phyloP scores from a whole-genome alignment of 306 rosid genomes.

The Spatholobus suberectus region DNA sequence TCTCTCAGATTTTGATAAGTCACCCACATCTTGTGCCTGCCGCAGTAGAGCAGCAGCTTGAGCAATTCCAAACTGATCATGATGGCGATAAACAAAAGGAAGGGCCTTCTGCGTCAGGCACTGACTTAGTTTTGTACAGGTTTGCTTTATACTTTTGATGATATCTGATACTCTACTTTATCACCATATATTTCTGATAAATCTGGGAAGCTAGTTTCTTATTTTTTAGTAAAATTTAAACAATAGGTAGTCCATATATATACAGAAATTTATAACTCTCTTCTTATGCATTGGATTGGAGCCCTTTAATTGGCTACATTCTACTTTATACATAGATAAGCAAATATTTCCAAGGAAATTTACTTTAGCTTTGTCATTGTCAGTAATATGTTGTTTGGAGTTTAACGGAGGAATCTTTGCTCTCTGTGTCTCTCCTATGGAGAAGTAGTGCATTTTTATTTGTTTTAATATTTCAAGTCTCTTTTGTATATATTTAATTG shows the following conservation, averaged over 20 bases:
- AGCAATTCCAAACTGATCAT: constrained; percentile 84
- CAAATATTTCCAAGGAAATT: constrained; percentile 7
- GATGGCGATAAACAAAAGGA: constrained; percentile 76
- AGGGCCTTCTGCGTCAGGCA: constrained; percentile 73
- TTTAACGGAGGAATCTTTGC: not conserved
- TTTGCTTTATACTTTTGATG: constrained; percentile 37
- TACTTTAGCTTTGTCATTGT: not conserved
- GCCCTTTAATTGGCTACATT: not conserved
- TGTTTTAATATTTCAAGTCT: not conserved
- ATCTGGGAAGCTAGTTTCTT: constrained; percentile 2
- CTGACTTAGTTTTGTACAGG: constrained; percentile 90
- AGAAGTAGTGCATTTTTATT: not conserved
- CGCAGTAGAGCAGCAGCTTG: constrained; percentile 93
- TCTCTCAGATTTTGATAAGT: constrained; percentile 77
- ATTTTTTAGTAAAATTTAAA: constrained; percentile 7
- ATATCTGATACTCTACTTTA: constrained; percentile 15
- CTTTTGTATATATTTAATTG: not conserved
- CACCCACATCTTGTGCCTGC: constrained; percentile 98
- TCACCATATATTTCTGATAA: not conserved
- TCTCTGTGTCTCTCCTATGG: constrained; percentile 11
- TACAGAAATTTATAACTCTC: not conserved
- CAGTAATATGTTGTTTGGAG: not conserved
- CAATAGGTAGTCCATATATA: not conserved
- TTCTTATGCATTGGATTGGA: not conserved
- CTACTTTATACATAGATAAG: not conserved